These are phyloP conservation scores for Cryphonectria naterciae DNA, from an alignment of 2,329 filamentous ascomycete genomes.

Conservation along the genomic window DNA sequence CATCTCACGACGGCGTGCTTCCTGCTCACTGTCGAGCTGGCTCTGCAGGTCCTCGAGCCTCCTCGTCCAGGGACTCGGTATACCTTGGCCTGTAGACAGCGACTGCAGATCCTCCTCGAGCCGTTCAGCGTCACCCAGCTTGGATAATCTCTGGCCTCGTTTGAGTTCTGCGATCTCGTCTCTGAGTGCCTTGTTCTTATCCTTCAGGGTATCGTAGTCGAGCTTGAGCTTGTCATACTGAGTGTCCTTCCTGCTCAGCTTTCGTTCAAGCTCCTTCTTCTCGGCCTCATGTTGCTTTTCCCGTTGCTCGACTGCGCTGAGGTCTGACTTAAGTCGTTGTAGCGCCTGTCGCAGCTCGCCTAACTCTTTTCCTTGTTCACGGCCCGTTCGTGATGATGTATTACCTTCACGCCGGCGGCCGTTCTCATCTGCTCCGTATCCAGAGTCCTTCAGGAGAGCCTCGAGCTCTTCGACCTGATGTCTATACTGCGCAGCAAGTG, in stretches of 20 bases:
- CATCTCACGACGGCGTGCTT: conserved; percentile 26
- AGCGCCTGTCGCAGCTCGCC: conserved; percentile 57
- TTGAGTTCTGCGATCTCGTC: conserved; percentile 60
- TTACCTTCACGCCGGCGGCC: conserved; percentile 43
- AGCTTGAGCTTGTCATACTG: conserved; percentile 45
- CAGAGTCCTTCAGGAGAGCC: conserved; percentile 48
- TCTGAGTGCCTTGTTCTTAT: conserved; percentile 61
- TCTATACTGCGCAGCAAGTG: conserved; percentile 61
- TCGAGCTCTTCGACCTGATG: conserved; percentile 64
- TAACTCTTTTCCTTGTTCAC: conserved; percentile 58
- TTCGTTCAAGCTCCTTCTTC: conserved; percentile 40
- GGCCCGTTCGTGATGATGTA: conserved; percentile 54
- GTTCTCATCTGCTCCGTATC: conserved; percentile 38
- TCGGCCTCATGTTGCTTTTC: conserved; percentile 44
- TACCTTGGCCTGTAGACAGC: conserved; percentile 29
- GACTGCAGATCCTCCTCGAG: conserved; percentile 35
- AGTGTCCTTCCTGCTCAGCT: conserved; percentile 35
- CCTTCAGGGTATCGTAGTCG: conserved; percentile 59
- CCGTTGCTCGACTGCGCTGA: conserved; percentile 53
- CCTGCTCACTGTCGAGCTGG: conserved; percentile 35
- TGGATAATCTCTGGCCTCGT: conserved; percentile 54
- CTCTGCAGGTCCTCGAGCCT: conserved; percentile 38
- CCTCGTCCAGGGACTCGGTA: conserved; percentile 33
- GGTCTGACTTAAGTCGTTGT: conserved; percentile 53
- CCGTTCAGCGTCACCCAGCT: conserved; percentile 35